Base-by-base conservation (phyloP, 169 alveolate species). In the Cryptosporidium viatorum region DNA sequence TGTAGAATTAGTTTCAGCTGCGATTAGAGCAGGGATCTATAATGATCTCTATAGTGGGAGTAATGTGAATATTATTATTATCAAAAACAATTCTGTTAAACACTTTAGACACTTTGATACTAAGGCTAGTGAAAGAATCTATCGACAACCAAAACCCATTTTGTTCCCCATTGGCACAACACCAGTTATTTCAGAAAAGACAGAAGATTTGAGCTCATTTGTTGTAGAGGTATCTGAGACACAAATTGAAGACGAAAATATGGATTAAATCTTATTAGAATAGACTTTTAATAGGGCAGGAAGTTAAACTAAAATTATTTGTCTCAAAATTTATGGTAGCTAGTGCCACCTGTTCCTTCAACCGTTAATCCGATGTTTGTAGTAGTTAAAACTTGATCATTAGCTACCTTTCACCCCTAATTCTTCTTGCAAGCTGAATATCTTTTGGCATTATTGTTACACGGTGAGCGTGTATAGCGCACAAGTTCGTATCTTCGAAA, bases 381-480 rank as follows among this genome's bases (percentile, higher is more conserved):
- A 37, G 3, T 21, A 10, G 21, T 21, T 21, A 60, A 21, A n/a
- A 29, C 45, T 31, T 43, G 26, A 21, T 7, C 16, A 33, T n/a
- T 6, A 80, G 5, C n/a, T 60, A 93, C 85, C 99, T 94, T 86
- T 98, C 99, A 65, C 99, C 99, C 84, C 99, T 96, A 85, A 98
- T 98, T 92, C 99, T 95, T 91, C 99, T 94, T 37, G 99, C 99
- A 58, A 98, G 95, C 91, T 98, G 99, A 69, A 98, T 95, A 89
- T 98, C 99, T 96, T 98, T 98, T 50, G 99, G 99, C 99, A 98
- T 98, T 86, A 98, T 98, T 84, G 99, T 98, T 52, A 98, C 99
- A 91, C 99, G 96, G 94, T 98, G 98, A 50, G 99, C 99, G 94
- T 98, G 99, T 92, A 98, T 98, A 60, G 99, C 99, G 91, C 99